Conservation (phyloP, 495 filamentous ascomycete species). For the Astrothelium macrocarpum region DNA sequence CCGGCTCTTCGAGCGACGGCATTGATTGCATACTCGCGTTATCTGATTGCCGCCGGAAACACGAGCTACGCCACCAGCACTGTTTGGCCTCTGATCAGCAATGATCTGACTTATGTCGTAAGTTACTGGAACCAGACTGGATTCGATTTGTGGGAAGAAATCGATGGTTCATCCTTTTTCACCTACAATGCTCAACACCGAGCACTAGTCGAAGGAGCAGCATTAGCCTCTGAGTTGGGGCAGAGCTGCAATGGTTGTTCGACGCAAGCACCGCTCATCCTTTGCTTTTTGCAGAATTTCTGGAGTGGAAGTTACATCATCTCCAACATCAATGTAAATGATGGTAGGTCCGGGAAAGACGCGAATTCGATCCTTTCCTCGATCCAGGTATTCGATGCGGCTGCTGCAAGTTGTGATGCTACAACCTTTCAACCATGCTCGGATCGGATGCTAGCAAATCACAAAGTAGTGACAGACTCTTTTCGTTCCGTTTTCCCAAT, state of each 20-base stretch:
- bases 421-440: slow-evolving; percentile 56
- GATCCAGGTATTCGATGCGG: slow-evolving; percentile 56
- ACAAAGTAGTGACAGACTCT: slow-evolving; percentile 53
- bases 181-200: slow-evolving; percentile 40
- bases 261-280: slow-evolving; percentile 48
- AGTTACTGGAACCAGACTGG: slow-evolving; percentile 64
- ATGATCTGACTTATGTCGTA: slow-evolving; percentile 59
- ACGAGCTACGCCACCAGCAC: slow-evolving; percentile 29
- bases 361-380: slow-evolving; percentile 52
- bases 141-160: slow-evolving; percentile 68
- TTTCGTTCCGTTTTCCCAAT: slow-evolving; percentile 46
- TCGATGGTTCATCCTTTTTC: slow-evolving; percentile 53
- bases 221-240: slow-evolving; percentile 44
- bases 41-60: slow-evolving; percentile 42
- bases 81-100: slow-evolving; percentile 55
- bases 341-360: slow-evolving; percentile 49
- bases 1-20: slow-evolving; percentile 60
- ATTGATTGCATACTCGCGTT: slow-evolving; percentile 36
- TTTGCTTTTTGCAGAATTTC: slow-evolving; percentile 55
- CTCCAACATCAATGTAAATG: slow-evolving; percentile 43
- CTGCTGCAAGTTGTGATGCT: slow-evolving; percentile 43
- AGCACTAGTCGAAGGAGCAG: slow-evolving; percentile 53
- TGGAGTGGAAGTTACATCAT: slow-evolving; percentile 48
- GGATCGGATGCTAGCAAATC: slow-evolving; percentile 51
- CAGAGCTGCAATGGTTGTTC: slow-evolving; percentile 40